Conservation (phyloP, 1,139 yeast species). For the Arxiozyma slooffiae region DNA sequence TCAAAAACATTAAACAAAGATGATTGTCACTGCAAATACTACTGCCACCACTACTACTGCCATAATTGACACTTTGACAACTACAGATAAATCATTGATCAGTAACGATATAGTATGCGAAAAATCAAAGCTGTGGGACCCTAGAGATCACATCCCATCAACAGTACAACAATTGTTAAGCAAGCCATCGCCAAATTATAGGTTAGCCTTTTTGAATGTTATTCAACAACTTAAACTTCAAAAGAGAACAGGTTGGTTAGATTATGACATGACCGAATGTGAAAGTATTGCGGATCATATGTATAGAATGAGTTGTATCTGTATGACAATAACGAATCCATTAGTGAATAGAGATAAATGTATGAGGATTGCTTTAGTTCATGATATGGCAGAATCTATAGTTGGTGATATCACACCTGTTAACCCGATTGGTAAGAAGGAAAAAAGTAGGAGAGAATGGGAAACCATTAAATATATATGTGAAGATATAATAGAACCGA, state of each 20-base stretch:
- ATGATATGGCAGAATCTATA: constrained; percentile 88
- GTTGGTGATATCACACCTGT: constrained; percentile 95
- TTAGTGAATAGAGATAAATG: constrained; percentile 45
- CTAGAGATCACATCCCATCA: constrained; percentile 26
- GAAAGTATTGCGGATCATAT: constrained; percentile 88
- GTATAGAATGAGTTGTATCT: constrained; percentile 87
- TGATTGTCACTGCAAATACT: no score
- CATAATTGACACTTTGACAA: background rate
- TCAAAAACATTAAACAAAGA: background rate
- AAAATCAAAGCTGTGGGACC: constrained; percentile 20
- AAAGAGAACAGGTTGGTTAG: constrained; percentile 93
- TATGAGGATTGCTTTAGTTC: constrained; percentile 79
- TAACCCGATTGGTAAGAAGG: constrained; percentile 55
- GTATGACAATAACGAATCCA: constrained; percentile 58
- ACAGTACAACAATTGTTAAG: constrained; percentile 15
- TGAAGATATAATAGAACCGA: constrained; percentile 46
- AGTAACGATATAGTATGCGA: background rate
- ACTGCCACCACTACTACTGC: background rate
- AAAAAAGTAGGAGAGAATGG: constrained; percentile 75
- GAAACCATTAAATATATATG: constrained; percentile 64
- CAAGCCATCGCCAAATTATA: constrained; percentile 36
- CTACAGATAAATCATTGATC: background rate
- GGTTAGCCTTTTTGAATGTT: constrained; percentile 66
- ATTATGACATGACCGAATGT: constrained; percentile 42
- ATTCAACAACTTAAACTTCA: constrained; percentile 69